Evolutionary conservation across 345 rosid genomes (phyloP), one percentile per base, ranked within the genome.

Genomic region (Hirschfeldia incana): DNA sequence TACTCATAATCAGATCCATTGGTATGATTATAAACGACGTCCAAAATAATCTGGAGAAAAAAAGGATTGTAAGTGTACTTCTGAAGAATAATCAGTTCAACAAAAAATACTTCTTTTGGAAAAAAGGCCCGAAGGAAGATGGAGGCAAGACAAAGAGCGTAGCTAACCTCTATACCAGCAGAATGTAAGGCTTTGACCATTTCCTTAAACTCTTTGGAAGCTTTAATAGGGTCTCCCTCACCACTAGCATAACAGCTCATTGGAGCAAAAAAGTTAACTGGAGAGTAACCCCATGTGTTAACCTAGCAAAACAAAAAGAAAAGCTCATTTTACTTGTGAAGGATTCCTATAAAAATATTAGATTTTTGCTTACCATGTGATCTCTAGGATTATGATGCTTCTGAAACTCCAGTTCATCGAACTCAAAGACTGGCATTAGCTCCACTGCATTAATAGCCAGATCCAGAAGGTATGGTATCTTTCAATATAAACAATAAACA

Each of bases 231-330:
- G 64, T 97, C 95, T 42, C 92, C 97, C 67, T 93, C 95, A 53
- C 85, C 84, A 85, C 92, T 90, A 71, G 97, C 92, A 83, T 94
- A 94, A 73, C 94, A 94, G 79, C 88, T 91, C 98, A 94, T 91
- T 5, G 98, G 97, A 84, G 98, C 83, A 79, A 94, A 94, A 89
- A 94, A 94, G 85, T 94, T 94, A 84, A 91, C 85, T 8, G 98
- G 92, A 2, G 98, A 94, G 78, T 94, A 94, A 70, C 98, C 98
- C 98, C 98, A 94, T 44, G 97, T 94, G 80, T 94, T 94, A 74
- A 94, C 82, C 98, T 94, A 66, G 42, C 28, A 72, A 72, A 74
- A 6, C 3, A 29, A 29, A 29, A 29, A 17, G 16, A 37, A 34
- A 76, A 27, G 8, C 11, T 39, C 11, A 34, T 34, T 28, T 55